Conservation (phyloP, 192 early-diverging fungal genomes). For the Linnemannia elongata region DNA sequence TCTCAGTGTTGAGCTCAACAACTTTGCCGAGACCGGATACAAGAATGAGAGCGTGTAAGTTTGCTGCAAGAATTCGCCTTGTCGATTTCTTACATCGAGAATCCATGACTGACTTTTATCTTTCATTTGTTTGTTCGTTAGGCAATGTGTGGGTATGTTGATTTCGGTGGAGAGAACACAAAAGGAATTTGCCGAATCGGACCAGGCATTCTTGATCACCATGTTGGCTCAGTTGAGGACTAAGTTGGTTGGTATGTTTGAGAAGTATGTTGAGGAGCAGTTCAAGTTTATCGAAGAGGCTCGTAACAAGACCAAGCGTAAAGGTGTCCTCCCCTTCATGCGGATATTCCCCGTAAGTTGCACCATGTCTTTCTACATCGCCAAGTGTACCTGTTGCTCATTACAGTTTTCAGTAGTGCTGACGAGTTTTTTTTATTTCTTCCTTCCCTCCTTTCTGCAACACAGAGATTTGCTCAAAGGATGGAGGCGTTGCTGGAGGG, state of each 20-base stretch:
- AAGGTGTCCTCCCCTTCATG: slow-evolving; percentile 91
- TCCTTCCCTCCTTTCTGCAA: not conserved
- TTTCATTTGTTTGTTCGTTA: slow-evolving; percentile 9
- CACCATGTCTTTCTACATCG: not conserved
- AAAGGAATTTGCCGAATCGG: slow-evolving; percentile 76
- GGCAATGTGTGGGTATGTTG: slow-evolving; percentile 88
- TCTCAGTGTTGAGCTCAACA: slow-evolving; percentile 77
- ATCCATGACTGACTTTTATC: not conserved
- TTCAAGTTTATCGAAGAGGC: slow-evolving; percentile 92
- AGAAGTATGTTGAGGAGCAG: slow-evolving; percentile 90
- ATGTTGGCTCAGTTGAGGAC: slow-evolving; percentile 77
- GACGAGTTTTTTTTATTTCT: not conserved
- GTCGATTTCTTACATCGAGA: not conserved
- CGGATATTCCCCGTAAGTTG: slow-evolving; percentile 85
- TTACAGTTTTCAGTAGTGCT: not conserved
- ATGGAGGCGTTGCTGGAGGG: slow-evolving; percentile 74
- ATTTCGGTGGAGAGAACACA: slow-evolving; percentile 78
- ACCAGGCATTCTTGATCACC: slow-evolving; percentile 77
- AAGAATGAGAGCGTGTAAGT: slow-evolving; percentile 80
- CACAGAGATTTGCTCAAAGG: slow-evolving; percentile 83
- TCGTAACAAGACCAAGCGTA: slow-evolving; percentile 87
- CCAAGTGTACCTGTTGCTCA: not conserved
- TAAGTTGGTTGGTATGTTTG: slow-evolving; percentile 79
- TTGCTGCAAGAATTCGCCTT: not conserved
- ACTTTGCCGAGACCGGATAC: slow-evolving; percentile 80